These are phyloP conservation scores for Trichoderma atroviride DNA, from an alignment of 2,329 filamentous ascomycete genomes.

Conservation along the genomic window DNA sequence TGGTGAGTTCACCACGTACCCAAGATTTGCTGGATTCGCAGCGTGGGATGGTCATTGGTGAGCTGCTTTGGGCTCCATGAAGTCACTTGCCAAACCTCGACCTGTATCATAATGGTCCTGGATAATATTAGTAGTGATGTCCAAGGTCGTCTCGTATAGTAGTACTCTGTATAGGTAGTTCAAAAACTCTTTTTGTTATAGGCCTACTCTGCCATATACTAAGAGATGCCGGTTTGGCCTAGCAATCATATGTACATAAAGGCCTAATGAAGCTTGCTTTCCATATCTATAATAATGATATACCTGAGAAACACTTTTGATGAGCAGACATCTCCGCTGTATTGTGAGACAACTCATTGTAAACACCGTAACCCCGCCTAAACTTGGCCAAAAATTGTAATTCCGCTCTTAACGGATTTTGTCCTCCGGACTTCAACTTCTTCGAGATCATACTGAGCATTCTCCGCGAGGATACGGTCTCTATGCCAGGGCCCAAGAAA, in stretches of 20 bases:
- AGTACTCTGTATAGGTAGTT: neutral
- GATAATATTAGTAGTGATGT: neutral
- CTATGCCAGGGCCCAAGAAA: conserved; percentile 92
- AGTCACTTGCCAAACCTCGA: neutral
- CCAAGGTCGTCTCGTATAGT: neutral
- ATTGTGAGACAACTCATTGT: neutral
- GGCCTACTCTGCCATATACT: neutral
- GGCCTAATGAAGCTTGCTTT: conserved; percentile 2
- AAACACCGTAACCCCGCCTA: neutral
- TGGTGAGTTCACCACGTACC: neutral
- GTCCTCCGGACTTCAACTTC: conserved; percentile 41
- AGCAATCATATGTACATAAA: conserved; percentile 13
- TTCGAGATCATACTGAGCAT: conserved; percentile 41
- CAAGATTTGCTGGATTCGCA: neutral
- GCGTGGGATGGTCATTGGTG: neutral
- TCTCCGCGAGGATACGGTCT: conserved; percentile 59
- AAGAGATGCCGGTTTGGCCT: neutral
- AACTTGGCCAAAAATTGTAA: conserved; percentile 31
- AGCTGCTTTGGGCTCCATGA: neutral
- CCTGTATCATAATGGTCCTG: neutral
- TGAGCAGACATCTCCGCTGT: neutral
- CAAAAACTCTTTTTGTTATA: neutral
- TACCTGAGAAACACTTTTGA: neutral
- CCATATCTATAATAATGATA: neutral
- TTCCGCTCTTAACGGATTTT: conserved; percentile 33